A percentile compares a stretch with the other conserved stretches of the same genome.
Conservation (phyloP, 2,329 filamentous ascomycete species). For the Aspergillus novofumigatus region DNA sequence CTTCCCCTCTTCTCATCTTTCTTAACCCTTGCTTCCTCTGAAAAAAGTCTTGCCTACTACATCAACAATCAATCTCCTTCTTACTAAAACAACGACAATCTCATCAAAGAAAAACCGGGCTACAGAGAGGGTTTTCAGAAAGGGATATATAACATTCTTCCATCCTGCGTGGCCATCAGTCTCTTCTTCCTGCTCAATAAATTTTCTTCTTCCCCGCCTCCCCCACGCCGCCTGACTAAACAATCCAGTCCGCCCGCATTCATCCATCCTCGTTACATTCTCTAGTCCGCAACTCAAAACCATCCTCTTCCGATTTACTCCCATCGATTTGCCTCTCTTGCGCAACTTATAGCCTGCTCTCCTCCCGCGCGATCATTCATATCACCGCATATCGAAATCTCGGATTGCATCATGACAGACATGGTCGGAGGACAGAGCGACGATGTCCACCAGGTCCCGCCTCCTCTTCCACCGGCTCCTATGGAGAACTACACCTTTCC, state of each 20-base stretch:
- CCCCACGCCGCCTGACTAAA: constrained; percentile 6
- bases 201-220: constrained; percentile 3
- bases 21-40: neutral
- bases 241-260: constrained; percentile 2
- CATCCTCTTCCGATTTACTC: neutral
- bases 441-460: constrained; percentile 22
- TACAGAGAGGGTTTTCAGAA: neutral
- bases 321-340: neutral
- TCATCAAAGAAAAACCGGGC: neutral
- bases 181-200: neutral
- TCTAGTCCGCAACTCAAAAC: neutral
- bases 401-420: constrained; percentile 25
- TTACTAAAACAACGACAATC: neutral
- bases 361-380: neutral
- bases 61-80: neutral
- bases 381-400: neutral
- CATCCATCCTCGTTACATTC: neutral
- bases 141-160: neutral
- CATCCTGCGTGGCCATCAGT: neutral
- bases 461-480: constrained; percentile 21
- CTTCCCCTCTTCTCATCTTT: neutral
- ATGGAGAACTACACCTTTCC: constrained; percentile 45
- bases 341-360: neutral
- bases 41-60: neutral
- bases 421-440: constrained; percentile 25